phyloP scores from a whole-genome alignment of 2,329 filamentous ascomycete genomes.

The Aspergillus texensis region DNA sequence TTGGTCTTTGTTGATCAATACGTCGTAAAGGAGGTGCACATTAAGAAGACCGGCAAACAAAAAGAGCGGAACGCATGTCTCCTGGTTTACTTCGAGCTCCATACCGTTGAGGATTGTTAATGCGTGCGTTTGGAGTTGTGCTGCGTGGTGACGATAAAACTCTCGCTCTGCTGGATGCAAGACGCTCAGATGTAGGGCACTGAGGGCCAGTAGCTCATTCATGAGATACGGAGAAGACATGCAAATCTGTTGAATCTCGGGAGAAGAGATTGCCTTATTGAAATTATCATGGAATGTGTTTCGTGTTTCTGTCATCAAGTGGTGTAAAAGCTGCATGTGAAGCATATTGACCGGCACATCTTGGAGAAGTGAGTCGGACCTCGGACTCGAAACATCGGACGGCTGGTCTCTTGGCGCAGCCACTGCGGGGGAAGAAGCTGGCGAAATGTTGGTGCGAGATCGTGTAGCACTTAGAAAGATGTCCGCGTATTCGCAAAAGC shows the following conservation, averaged over 20 bases:
- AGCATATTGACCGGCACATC: slow-evolving; percentile 29
- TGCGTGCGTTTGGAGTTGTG: slow-evolving; percentile 39
- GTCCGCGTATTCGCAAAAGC: slow-evolving; percentile 21
- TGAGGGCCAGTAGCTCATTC: slow-evolving; percentile 51
- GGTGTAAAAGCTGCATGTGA: slow-evolving; percentile 34
- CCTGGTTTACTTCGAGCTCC: slow-evolving; percentile 11
- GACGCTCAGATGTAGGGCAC: slow-evolving; percentile 48
- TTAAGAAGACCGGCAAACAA: slow-evolving; percentile 26
- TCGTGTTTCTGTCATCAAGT: slow-evolving; percentile 23
- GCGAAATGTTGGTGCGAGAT: slow-evolving; percentile 2
- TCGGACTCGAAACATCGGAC: background rate
- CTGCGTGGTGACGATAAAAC: slow-evolving; percentile 32
- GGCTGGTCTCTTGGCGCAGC: background rate
- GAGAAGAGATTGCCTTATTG: background rate
- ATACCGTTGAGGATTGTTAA: slow-evolving; percentile 19
- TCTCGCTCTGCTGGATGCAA: slow-evolving; percentile 39
- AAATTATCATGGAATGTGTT: background rate
- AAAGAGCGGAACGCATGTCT: slow-evolving; percentile 24
- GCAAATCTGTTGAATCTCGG: slow-evolving; percentile 8
- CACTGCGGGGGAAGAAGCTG: background rate
- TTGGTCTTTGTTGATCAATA: slow-evolving; percentile 42
- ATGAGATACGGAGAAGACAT: slow-evolving; percentile 48
- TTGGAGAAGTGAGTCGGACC: background rate
- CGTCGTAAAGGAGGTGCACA: slow-evolving; percentile 53
- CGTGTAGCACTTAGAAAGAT: background rate